Evolutionary conservation across 2,329 filamentous ascomycete species (phyloP).

Genomic region (Leptographium galeiforme): DNA sequence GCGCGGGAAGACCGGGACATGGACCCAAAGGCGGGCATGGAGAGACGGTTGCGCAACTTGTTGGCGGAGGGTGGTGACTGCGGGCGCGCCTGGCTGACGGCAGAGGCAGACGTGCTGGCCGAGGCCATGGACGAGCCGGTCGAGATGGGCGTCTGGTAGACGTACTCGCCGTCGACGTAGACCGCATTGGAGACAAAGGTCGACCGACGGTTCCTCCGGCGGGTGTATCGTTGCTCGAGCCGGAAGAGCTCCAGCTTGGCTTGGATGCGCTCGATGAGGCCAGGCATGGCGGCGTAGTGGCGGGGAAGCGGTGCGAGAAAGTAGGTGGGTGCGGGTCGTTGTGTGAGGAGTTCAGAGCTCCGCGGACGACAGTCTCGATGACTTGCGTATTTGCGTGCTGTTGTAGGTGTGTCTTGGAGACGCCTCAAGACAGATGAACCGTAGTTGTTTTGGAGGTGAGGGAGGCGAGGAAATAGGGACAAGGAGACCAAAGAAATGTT

Average conservation of each 20-base stretch:
- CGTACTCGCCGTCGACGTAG: constrained; percentile 92
- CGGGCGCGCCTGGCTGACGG: constrained; percentile 19
- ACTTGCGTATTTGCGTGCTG: too few relatives aligned
- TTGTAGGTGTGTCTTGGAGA: not conserved
- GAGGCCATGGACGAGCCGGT: constrained; percentile 42
- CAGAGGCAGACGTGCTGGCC: constrained; percentile 26
- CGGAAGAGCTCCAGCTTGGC: constrained; percentile 80
- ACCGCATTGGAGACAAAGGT: constrained; percentile 80
- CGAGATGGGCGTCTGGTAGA: constrained; percentile 55
- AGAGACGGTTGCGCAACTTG: constrained; percentile 35
- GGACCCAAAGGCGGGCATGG: constrained; percentile 41
- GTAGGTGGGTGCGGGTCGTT: not conserved
- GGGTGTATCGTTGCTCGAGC: constrained; percentile 88
- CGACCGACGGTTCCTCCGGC: constrained; percentile 70
- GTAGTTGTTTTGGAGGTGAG: not conserved
- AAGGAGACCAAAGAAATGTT: not conserved
- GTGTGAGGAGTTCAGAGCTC: not conserved
- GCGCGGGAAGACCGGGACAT: constrained; percentile 20
- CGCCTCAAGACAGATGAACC: too few relatives aligned
- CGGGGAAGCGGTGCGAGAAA: not conserved
- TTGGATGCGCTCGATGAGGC: constrained; percentile 46
- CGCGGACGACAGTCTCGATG: not conserved
- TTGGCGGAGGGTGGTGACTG: constrained; percentile 15
- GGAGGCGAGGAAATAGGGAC: not conserved
- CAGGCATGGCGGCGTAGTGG: constrained; percentile 16